phyloP scores from a whole-genome alignment of 78 protist genomes.

The slime mould (Dictyostelium discoideum) region dicty_2.7 NC_007089.4:1445001-1445500 shows the following conservation, averaged over 20 bases:
- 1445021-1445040: neutral
- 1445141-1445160: neutral
- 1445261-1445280: neutral
- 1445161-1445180: neutral
- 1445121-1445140: neutral
- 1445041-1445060: neutral
- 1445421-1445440: too few species aligned
- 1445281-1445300: neutral
- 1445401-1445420: neutral
- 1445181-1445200: neutral
- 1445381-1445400: neutral
- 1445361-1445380: neutral
- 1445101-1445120: neutral
- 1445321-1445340: neutral
- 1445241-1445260: neutral
- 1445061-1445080: neutral
- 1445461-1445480: neutral
- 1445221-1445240: neutral
- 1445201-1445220: constrained; percentile 15
- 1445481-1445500: neutral
- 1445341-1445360: neutral
- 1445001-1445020: neutral
- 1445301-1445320: neutral
- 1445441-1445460: neutral
- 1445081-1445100: neutral